Percentiles rank a stretch among this genome's conserved stretches.
These are phyloP conservation scores for Mollisiaceae sp. DNA, from an alignment of 2,329 filamentous ascomycete species.

Conservation along the genomic window DNA sequence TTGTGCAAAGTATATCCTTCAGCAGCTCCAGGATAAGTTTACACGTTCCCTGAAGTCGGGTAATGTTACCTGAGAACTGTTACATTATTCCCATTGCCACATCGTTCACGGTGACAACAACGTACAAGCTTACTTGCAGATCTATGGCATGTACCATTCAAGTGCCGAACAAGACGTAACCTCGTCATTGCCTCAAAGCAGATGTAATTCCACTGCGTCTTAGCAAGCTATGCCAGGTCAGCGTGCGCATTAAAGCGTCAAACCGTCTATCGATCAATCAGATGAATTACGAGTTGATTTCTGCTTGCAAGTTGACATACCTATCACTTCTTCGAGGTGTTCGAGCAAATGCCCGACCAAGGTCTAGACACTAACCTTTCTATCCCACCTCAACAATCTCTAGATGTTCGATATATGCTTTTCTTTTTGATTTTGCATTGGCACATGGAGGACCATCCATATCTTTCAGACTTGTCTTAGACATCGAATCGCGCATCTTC, in stretches of 20 bases:
- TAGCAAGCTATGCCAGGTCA: background rate
- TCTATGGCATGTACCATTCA: background rate
- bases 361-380: background rate
- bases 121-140: background rate
- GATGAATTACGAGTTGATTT: background rate
- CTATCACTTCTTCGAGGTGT: background rate
- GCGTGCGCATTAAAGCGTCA: background rate
- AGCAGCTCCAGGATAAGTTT: background rate
- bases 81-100: background rate
- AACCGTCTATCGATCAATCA: background rate
- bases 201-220: background rate
- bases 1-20: background rate
- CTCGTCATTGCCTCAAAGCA: background rate
- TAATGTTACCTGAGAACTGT: background rate
- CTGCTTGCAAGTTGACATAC: background rate
- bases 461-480: background rate
- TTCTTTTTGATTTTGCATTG: background rate
- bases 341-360: background rate
- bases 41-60: background rate
- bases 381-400: background rate
- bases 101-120: background rate
- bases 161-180: background rate
- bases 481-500: background rate
- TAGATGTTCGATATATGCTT: background rate
- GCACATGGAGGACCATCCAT: background rate